These are phyloP conservation scores for Salix suchowensis DNA, from an alignment of 345 rosid species.

Conservation along the genomic window DNA sequence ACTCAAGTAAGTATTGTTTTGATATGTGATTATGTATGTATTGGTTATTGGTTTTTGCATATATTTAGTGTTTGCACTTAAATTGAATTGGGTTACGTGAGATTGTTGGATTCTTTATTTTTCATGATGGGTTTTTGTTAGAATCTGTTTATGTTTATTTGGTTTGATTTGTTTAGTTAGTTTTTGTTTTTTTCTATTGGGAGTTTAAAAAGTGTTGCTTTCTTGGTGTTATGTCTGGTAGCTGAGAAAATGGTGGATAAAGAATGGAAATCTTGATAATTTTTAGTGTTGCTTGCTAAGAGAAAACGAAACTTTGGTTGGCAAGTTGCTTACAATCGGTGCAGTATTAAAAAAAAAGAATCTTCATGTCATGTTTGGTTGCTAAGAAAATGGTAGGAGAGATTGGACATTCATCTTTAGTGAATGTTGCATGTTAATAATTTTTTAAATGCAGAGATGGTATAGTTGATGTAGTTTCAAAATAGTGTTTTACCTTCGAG, in stretches of 20 bases:
- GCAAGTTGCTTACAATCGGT: too few relatives aligned
- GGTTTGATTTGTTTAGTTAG: background rate
- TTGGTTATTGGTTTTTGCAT: background rate
- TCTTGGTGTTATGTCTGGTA: background rate
- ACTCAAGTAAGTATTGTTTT: background rate
- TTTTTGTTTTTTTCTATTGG: background rate
- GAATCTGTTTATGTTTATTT: background rate
- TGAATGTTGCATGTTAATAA: background rate
- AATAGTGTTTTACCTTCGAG: too few relatives aligned
- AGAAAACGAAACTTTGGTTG: too few relatives aligned
- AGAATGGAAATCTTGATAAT: too few relatives aligned
- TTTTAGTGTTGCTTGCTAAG: too few relatives aligned
- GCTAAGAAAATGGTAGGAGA: background rate
- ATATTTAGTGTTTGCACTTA: background rate
- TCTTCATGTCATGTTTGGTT: too few relatives aligned
- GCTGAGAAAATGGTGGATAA: background rate
- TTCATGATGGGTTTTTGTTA: background rate
- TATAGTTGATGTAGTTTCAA: background rate
- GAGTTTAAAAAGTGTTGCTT: background rate
- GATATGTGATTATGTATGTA: background rate
- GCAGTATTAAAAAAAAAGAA: too few relatives aligned
- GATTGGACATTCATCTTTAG: background rate
- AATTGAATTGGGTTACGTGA: background rate
- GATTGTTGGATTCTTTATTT: background rate
- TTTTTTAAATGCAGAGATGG: background rate